Conservation (phyloP, 148 eudicot genomes). For the Vaccinium vitisidaea region DNA sequence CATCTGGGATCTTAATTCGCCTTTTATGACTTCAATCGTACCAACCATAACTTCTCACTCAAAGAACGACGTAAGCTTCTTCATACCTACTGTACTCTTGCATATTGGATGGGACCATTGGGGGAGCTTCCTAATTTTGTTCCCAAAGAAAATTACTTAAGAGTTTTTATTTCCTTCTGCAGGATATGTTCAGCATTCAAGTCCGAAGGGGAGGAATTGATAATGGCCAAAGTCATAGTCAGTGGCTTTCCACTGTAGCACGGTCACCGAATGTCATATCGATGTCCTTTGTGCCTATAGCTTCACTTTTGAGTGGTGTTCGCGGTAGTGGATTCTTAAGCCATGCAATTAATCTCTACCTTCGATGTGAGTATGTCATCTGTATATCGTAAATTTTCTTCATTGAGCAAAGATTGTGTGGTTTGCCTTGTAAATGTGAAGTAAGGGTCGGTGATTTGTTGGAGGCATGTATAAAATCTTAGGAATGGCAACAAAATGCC, state of each 20-base stretch:
- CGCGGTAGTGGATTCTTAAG: slow-evolving; percentile 92
- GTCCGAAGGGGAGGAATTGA: slow-evolving; percentile 82
- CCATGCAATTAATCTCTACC: slow-evolving; percentile 94
- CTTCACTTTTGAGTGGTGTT: slow-evolving; percentile 75
- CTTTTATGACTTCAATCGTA: slow-evolving; percentile 37
- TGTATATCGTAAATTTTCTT: slow-evolving; percentile 5
- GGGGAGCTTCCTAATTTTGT: not conserved
- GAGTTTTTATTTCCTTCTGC: slow-evolving; percentile 19
- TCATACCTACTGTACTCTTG: not conserved
- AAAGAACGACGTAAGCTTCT: slow-evolving; percentile 62
- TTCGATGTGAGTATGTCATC: slow-evolving; percentile 68
- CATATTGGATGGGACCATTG: not conserved
- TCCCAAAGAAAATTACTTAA: not conserved
- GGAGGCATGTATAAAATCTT: slow-evolving; percentile 3
- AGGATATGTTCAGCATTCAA: slow-evolving; percentile 76
- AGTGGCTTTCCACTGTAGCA: slow-evolving; percentile 83
- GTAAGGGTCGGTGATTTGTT: not conserved
- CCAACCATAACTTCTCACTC: slow-evolving; percentile 55
- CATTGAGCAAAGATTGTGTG: not conserved
- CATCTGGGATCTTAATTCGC: slow-evolving; percentile 28
- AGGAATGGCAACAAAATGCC: slow-evolving; percentile 7
- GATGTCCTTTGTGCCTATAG: slow-evolving; percentile 91
- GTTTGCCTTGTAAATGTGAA: not conserved
- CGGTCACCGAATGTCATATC: slow-evolving; percentile 78
- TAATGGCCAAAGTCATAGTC: slow-evolving; percentile 61